Percentiles rank a stretch among this genome's conserved stretches.
Evolutionary conservation across 768 basidiomycete species (phyloP).

Genomic region (Mycena maculata): DNA sequence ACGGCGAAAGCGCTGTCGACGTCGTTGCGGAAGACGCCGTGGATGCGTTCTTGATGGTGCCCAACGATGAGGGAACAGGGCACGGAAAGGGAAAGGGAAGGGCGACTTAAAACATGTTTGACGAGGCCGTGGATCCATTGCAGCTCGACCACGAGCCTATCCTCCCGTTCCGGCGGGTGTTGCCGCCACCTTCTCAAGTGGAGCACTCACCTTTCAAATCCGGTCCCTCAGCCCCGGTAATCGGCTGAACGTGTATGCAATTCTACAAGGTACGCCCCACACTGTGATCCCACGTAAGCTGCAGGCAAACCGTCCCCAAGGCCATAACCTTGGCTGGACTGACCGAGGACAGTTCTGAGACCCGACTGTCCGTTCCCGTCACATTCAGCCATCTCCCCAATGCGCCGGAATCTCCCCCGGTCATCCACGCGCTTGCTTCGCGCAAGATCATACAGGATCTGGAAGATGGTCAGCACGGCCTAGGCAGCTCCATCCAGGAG

Average conservation of each 20-base stretch:
- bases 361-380: conserved; percentile 27
- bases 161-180: conserved; percentile 14
- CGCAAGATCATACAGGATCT: conserved; percentile 34
- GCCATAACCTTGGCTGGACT: conserved; percentile 22
- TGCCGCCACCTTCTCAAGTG: conserved; percentile 18
- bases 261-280: conserved; percentile 28
- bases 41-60: conserved; percentile 24
- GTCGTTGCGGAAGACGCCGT: neutral
- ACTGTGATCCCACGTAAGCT: neutral
- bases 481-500: neutral
- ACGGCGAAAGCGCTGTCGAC: conserved; percentile 7
- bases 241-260: conserved; percentile 29
- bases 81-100: no score
- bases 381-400: conserved; percentile 31
- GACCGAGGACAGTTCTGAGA: conserved; percentile 20
- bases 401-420: conserved; percentile 17
- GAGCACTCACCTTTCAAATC: conserved; percentile 34
- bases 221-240: conserved; percentile 20
- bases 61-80: neutral
- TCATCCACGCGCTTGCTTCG: conserved; percentile 30
- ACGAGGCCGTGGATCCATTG: neutral
- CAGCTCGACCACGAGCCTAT: conserved; percentile 1
- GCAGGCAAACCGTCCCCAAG: conserved; percentile 28
- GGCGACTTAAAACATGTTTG: no score
- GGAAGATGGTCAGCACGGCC: conserved; percentile 31